Evolutionary conservation across 345 rosid genomes (phyloP).

Genomic region (Salix koriyanagi): DNA sequence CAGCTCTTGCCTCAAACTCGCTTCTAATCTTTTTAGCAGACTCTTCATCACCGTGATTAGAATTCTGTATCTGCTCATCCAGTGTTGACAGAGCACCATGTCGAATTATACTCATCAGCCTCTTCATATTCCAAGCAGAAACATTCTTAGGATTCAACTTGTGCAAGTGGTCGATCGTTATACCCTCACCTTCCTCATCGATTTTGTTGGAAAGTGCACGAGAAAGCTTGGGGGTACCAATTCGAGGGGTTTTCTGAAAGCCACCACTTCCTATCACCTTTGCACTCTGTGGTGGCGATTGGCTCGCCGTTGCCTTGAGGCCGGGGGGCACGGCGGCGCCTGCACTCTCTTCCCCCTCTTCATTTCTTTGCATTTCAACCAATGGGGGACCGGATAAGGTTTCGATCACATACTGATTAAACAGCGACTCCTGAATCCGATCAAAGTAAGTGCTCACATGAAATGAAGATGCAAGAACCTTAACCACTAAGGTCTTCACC

Average conservation of each 20-base stretch:
- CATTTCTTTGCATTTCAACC: conserved; percentile 22
- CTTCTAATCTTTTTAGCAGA: conserved; percentile 25
- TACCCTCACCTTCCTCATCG: conserved; percentile 21
- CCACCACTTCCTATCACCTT: conserved; percentile 22
- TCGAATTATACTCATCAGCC: conserved; percentile 29
- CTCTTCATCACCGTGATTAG: conserved; percentile 28
- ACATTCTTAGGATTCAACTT: conserved; percentile 28
- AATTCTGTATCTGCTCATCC: conserved; percentile 22
- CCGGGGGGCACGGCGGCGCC: conserved; percentile 16
- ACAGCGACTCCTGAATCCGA: conserved; percentile 32
- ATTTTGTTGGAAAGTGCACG: conserved; percentile 8
- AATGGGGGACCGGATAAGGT: conserved; percentile 29
- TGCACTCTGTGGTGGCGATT: not conserved
- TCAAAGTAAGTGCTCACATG: conserved; percentile 35
- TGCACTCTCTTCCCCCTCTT: conserved; percentile 28
- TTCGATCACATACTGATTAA: conserved; percentile 31
- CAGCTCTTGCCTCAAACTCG: conserved; percentile 30
- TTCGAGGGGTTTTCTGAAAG: conserved; percentile 25
- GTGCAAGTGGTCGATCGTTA: conserved; percentile 30
- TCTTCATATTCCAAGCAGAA: conserved; percentile 39
- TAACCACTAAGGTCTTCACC: conserved; percentile 29
- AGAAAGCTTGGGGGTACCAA: conserved; percentile 24
- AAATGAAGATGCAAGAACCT: conserved; percentile 36
- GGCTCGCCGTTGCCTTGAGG: conserved; percentile 7
- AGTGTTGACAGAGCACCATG: conserved; percentile 26